Base-by-base conservation (phyloP, 1,284 basidiomycete genomes). In the Sporisorium sorghi region DNA sequence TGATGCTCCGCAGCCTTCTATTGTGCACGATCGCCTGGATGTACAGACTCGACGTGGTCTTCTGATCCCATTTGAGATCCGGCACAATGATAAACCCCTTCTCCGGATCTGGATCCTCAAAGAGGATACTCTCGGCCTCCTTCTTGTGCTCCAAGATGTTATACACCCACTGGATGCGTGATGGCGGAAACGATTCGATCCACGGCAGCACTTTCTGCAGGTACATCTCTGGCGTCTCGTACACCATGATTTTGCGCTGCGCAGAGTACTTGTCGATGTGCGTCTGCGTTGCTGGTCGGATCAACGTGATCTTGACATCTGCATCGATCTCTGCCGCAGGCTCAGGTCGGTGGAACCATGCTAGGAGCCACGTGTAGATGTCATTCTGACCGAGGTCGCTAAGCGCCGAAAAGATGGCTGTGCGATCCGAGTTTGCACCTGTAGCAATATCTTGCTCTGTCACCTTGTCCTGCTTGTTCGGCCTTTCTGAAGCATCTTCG, bases 71-170 rank as follows among this genome's bases (percentile, higher is more conserved):
- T 69, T 86, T 86, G 26, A 83, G 61, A 42, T 83, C 79, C 2
- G 83, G 83, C 15, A 83, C 56, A 17, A 84, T 67, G 52, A 97
- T 83, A 81, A 93, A 97, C 10, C 92, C 91, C 1, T 76, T 81
- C 11, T 86, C 81, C 0, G 86, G 85, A 53, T 88, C 86, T 1
- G 88, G 82, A 49, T 90, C 90, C 21, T 89, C 88, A 83, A 88
- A 91, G 19, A 95, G 84, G 42, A 96, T 87, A 59, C 91, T 91
- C 10, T 92, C 89, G 19, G 89, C 88, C 85, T 99, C 95, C 19
- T 92, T 91, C 30, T 86, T 86, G 21, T 94, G 93, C 0, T 88
- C 88, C 6, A 98, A 87, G 58, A 99, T 93, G 74, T 95, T 92
- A 73, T 91, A 89, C 0, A 97, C 91, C 94, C 96, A 99, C 86